Percentiles rank a stretch among this genome's conserved stretches.
Conservation (phyloP, 345 rosid genomes). For the Odontarrhena argentea region DNA sequence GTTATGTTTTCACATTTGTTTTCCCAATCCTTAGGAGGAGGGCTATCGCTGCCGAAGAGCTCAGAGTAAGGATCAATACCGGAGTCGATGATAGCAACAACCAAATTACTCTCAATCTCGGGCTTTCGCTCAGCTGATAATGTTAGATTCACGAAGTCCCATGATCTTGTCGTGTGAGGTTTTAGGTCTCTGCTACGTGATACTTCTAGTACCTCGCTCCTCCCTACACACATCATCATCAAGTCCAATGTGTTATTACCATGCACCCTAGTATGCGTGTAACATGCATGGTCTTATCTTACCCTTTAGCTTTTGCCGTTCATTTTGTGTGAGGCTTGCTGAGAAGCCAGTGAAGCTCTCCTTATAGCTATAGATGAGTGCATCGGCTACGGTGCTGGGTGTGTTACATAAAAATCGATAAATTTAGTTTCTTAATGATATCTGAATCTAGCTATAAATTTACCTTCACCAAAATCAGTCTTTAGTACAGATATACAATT, state of each 20-base stretch:
- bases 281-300: background rate
- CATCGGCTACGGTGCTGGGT: slow-evolving; percentile 18
- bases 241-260: background rate
- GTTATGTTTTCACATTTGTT: slow-evolving; percentile 36
- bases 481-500: background rate
- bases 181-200: slow-evolving; percentile 26
- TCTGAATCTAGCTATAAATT: background rate
- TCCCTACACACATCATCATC: slow-evolving; percentile 8
- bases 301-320: slow-evolving; percentile 35
- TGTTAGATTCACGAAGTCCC: slow-evolving; percentile 36
- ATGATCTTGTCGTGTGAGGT: slow-evolving; percentile 42
- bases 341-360: slow-evolving; percentile 40
- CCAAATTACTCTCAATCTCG: slow-evolving; percentile 22
- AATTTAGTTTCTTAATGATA: background rate
- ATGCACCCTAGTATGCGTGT: background rate
- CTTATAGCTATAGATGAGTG: slow-evolving; percentile 26
- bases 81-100: slow-evolving; percentile 29
- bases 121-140: slow-evolving; percentile 5
- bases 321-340: slow-evolving; percentile 23
- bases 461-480: background rate
- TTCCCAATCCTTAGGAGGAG: slow-evolving; percentile 33
- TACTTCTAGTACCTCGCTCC: slow-evolving; percentile 29
- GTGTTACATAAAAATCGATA: background rate
- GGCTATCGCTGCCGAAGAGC: slow-evolving; percentile 13
- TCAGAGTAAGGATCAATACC: slow-evolving; percentile 38